These are phyloP conservation scores for Lasiosphaeriaceae sp. DNA, from an alignment of 495 filamentous ascomycete genomes.

Conservation along the genomic window DNA sequence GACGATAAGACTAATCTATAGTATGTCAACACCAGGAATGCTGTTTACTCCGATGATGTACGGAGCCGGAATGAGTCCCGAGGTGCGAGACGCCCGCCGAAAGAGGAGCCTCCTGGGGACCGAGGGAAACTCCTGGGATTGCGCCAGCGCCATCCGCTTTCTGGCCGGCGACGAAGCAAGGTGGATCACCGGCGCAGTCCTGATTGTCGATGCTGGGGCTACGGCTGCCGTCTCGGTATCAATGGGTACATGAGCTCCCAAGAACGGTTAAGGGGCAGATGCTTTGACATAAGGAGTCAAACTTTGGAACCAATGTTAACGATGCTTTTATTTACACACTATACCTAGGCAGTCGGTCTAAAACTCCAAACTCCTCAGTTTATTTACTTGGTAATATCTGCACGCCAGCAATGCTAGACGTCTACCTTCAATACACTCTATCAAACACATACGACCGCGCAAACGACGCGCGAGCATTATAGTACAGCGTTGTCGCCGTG, in stretches of 20 bases:
- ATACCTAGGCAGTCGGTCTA: too few species aligned
- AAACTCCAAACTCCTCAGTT: too few species aligned
- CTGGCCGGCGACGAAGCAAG: conserved; percentile 44
- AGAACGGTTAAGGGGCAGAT: background rate
- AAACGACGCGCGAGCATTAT: too few species aligned
- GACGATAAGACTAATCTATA: background rate
- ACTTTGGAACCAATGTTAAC: too few species aligned
- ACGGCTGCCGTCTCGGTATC: conserved; percentile 13
- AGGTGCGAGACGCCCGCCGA: conserved; percentile 42
- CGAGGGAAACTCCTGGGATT: conserved; percentile 55
- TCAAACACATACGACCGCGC: too few species aligned
- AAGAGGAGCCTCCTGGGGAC: conserved; percentile 49
- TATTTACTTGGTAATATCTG: too few species aligned
- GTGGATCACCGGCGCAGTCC: conserved; percentile 47
- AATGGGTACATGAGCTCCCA: background rate
- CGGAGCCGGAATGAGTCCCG: conserved; percentile 41
- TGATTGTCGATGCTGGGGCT: conserved; percentile 43
- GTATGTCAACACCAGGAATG: conserved; percentile 29
- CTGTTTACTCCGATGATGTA: conserved; percentile 62
- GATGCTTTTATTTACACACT: too few species aligned
- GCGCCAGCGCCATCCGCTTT: conserved; percentile 34
- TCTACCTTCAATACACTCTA: too few species aligned
- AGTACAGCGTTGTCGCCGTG: too few species aligned
- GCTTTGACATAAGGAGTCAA: too few species aligned
- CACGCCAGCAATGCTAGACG: too few species aligned